Base-by-base conservation (phyloP, 345 rosid genomes). In the Syzygium oleosum region DNA sequence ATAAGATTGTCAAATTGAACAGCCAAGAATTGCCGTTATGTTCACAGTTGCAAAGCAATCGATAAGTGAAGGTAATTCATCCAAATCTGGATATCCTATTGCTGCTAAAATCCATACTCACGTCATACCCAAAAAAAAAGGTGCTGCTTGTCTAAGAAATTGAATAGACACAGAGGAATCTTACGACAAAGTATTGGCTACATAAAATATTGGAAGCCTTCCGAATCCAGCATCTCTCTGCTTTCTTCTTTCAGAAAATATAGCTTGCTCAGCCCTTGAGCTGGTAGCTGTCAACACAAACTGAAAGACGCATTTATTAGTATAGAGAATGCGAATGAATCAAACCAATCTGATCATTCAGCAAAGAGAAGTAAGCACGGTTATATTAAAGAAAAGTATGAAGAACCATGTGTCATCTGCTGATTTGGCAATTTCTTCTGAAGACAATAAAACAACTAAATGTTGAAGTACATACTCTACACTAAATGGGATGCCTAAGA, bases 261-360 rank as follows among this genome's bases (percentile, higher is more conserved):
- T 88, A 43, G 90, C 77, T 34, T 93, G 94, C 86, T 96, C 98
- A 79, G 95, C 92, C 38, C 88, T 89, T 25, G 98, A 94, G 89
- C 92, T 92, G 29, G 99, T 94, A 87, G 99, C 99, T 52, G 99
- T 91, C 88, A 96, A 92, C 87, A 98, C 99, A 92, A 98, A 98
- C 99, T 98, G 91, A 91, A 89, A 83, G 77, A 91, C 38, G 85
- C 54, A 73, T 85, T 52, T 59, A 87, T 92, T 85, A 92, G 78
- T 16, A 63, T 19, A 65, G 10, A 29, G 21, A 31, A 65, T 65
- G 41, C 78, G 31, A 41, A 29, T 31, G 6, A 65, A 65, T 65
- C 78, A 58, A 84, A 78, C 78, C 84, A 87, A 87, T 14, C 13
- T 85, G 27, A 88, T 15, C 5, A 85, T 84, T 84, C 5, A 83